Evolutionary conservation across 306 rosid genomes (phyloP), one percentile per base, ranked within the genome.

Genomic region (Cicer bijugum): DNA sequence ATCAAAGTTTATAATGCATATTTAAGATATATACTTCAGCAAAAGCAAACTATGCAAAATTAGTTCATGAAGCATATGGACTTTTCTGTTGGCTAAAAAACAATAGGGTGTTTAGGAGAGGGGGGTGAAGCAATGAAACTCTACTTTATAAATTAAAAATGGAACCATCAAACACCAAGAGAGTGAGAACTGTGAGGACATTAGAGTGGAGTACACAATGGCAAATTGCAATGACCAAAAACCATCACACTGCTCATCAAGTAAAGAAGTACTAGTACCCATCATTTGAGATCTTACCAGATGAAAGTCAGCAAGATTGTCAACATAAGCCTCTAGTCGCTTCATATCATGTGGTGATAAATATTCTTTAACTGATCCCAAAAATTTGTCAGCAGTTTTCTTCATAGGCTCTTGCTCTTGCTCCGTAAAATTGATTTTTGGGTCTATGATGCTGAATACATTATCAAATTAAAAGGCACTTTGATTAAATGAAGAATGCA

Each of bases 321-420:
- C 80, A 51, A 91, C 84, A 84, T 94, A 91, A 65, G 97, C 98
- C 78, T 91, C 97, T 53, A 94, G 81, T 48, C 95, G 91, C 91
- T 91, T 89, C 97, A 94, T 85, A 85, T 94, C 97, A 82, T 89
- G 90, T 56, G 91, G 86, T 7, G 96, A 88, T 43, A 91, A 72
- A 57, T 88, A 43, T 61, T 83, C 86, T 47, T 78, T 85, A 74
- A 87, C 81, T 6, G 98, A 81, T 65, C 75, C 85, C 78, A 89
- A 71, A 68, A 52, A 63, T 69, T 84, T 86, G 69, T 71, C 90
- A n/a, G 71, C 45, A 1, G 78, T n/a, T 40, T 80, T 38, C 52
- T 39, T 47, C 2, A 79, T 51, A 43, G 86, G 60, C 74, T 86
- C 91, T 63, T 56, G 58, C 72, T 86, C 91, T 63, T 60, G 58